Conservation (phyloP, 73 alveolate genomes). For the Paraurostyla sp. region DNA sequence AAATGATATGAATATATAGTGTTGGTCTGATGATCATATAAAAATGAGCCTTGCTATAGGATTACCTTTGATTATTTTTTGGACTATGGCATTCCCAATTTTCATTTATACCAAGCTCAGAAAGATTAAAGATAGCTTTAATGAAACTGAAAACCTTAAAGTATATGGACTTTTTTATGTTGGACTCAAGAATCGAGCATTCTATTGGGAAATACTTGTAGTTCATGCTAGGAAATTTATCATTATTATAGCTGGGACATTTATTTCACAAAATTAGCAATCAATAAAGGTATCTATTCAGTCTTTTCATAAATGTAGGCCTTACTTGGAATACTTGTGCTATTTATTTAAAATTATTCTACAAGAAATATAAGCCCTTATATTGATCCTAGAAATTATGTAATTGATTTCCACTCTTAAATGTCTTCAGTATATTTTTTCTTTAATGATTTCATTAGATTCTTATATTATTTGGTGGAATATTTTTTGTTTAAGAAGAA, state of each 20-base stretch:
- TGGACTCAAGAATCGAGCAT: slow-evolving; percentile 35
- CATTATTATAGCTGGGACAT: background rate
- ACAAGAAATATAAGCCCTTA: background rate
- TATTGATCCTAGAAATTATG: background rate
- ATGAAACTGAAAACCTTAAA: background rate
- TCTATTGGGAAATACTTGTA: slow-evolving; percentile 61
- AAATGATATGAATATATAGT: background rate
- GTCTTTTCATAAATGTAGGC: background rate
- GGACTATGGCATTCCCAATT: slow-evolving; percentile 54
- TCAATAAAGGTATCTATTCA: background rate
- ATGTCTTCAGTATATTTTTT: background rate
- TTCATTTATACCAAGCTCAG: background rate
- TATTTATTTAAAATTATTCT: background rate
- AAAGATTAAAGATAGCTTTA: background rate
- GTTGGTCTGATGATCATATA: slow-evolving; percentile 39
- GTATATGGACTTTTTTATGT: slow-evolving; percentile 44
- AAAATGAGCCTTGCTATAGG: background rate
- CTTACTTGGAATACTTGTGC: background rate
- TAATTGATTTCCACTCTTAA: background rate
- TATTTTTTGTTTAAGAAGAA: background rate
- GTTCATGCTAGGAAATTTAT: background rate
- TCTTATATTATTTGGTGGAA: background rate
- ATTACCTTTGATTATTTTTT: slow-evolving; percentile 53
- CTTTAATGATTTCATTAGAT: background rate
- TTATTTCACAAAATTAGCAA: background rate